Percentiles rank a stretch among this genome's conserved stretches.
phyloP scores from a whole-genome alignment of 2,329 filamentous ascomycete genomes.

The Trichoderma sp. region DNA sequence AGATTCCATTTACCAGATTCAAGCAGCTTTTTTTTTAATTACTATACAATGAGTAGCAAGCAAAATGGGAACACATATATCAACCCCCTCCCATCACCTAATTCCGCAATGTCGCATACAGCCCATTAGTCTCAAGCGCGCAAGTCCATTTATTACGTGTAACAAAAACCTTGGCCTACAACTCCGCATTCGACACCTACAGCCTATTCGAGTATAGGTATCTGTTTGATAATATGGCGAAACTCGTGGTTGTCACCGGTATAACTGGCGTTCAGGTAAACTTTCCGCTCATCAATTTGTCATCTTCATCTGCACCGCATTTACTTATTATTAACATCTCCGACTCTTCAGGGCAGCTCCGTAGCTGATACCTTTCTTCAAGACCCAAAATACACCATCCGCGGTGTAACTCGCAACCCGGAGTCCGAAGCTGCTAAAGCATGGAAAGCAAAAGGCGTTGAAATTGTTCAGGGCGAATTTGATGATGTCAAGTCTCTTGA shows the following conservation, averaged over 20 bases:
- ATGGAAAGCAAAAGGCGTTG: conserved; percentile 22
- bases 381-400: conserved; percentile 24
- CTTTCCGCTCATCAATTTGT: not conserved
- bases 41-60: not conserved
- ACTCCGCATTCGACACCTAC: not conserved
- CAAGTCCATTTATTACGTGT: not conserved
- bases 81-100: not conserved
- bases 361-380: conserved; percentile 23
- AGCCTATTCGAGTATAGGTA: not conserved
- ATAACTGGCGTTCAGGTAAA: conserved; percentile 10
- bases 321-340: not conserved
- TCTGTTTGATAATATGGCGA: not conserved
- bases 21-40: not conserved
- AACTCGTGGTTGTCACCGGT: conserved; percentile 4
- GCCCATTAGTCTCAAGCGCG: not conserved
- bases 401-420: conserved; percentile 28
- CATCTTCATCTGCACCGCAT: not conserved
- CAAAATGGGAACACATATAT: not conserved
- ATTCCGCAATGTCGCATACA: not conserved
- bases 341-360: conserved; percentile 22
- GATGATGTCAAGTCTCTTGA: conserved; percentile 22
- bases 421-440: conserved; percentile 21
- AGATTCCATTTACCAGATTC: not conserved
- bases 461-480: conserved; percentile 27
- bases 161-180: too few species aligned